phyloP scores from a whole-genome alignment of 176 grass and related monocot genomes.

The Bonia amplexicaulis region DNA sequence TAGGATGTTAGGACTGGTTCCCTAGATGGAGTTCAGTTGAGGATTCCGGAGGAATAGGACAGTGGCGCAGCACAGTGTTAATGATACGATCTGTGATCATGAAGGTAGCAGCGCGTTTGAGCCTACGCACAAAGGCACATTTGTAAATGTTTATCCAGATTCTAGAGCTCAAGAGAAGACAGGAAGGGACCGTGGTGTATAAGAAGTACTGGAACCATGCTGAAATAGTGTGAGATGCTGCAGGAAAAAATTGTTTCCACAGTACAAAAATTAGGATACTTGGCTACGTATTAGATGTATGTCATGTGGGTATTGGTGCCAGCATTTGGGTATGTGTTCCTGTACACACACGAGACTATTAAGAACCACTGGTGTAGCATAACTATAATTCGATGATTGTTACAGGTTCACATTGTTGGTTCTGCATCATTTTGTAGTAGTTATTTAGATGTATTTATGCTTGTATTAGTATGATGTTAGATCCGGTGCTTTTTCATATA shows the following conservation, averaged over 20 bases:
- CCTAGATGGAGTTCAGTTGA: background rate
- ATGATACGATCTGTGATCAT: background rate
- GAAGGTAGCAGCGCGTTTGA: background rate
- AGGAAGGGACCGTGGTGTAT: background rate
- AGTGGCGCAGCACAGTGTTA: background rate
- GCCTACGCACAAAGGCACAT: background rate
- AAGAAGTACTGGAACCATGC: background rate
- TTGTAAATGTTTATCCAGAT: background rate
- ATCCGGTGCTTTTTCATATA: background rate
- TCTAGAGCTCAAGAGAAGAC: background rate
- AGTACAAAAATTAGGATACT: background rate
- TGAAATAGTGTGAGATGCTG: background rate
- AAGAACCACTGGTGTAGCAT: background rate
- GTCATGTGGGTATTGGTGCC: background rate
- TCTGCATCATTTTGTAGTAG: background rate
- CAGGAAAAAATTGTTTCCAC: background rate
- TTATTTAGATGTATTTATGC: conserved; percentile 5
- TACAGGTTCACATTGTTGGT: background rate
- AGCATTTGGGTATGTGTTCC: background rate
- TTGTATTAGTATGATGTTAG: background rate
- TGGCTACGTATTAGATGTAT: background rate
- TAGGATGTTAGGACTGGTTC: background rate
- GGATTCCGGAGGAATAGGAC: background rate
- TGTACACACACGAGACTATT: background rate
- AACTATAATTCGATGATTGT: background rate